Evolutionary conservation across 83 land plant species (phyloP), one percentile per base, ranked within the genome.

Genomic region (Picea abies): DNA sequence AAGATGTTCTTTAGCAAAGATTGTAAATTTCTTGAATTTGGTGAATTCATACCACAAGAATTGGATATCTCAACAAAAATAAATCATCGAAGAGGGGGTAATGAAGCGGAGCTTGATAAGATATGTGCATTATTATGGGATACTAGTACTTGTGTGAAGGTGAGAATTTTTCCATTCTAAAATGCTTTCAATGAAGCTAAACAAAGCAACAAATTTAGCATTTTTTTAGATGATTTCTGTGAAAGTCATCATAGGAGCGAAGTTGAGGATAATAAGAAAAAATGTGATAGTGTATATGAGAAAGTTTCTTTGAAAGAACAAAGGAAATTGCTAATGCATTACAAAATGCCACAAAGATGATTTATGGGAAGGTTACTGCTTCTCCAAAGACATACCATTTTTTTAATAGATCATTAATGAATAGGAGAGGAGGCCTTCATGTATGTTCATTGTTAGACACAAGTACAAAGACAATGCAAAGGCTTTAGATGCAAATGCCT

Each of bases 301-400:
- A 35, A 25, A 9, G n/a, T 3, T 70, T 16, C 44, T 70, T 11
- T 5, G 39, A 35, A 37, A 35, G 75, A 70, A 70, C 2, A 68
- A 68, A 32, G 98, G 84, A 97, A 92, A 82, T 71, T 92, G 58
- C 58, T 52, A 52, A 11, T 0, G 0, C 95, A 90, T 84, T 97
- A 88, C 85, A 95, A 96, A 82, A 95, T 95, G 89, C 86, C 93
- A 56, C 88, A 96, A 9, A 97, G 93, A 76, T 91, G 95, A 60
- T 85, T 95, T 68, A 86, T 92, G 4, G 87, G 93, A 56, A 96
- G 93, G 90, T 10, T 63, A 79, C 88, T 93, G 17, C 83, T 73
- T 26, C 52, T 35, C 72, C 72, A 69, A 9, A 68, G 82, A 78
- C 0, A 4, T 22, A 60, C 52, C n/a, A 20, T 67, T 60, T 76